Evolutionary conservation across 345 rosid species (phyloP).

Genomic region (Turnera subulata): DNA sequence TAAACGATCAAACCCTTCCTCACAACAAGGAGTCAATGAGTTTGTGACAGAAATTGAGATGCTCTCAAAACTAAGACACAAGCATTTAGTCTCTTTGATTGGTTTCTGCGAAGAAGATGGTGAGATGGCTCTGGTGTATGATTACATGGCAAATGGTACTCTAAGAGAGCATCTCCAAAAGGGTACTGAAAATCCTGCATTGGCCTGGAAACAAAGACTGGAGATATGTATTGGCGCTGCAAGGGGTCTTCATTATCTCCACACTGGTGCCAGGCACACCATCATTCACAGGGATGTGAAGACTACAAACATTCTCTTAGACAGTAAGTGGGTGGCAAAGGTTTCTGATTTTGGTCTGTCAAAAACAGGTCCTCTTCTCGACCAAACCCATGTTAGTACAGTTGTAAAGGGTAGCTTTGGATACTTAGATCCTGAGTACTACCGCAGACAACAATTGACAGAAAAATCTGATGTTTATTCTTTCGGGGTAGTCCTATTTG

Average conservation of each 20-base stretch:
- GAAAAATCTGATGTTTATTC: constrained; percentile 29
- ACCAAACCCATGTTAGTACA: constrained; percentile 26
- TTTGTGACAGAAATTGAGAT: constrained; percentile 29
- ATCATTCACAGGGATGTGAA: constrained; percentile 31
- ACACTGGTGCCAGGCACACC: constrained; percentile 27
- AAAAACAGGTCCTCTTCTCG: constrained; percentile 19
- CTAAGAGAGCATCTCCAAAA: constrained; percentile 27
- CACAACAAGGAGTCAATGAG: constrained; percentile 31
- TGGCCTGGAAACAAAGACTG: constrained; percentile 25
- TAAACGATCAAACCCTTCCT: constrained; percentile 29
- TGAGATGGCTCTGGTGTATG: constrained; percentile 26
- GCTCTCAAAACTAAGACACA: constrained; percentile 34
- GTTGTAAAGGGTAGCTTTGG: constrained; percentile 34
- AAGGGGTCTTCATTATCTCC: constrained; percentile 29
- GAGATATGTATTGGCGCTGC: constrained; percentile 24
- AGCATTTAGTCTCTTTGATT: constrained; percentile 27
- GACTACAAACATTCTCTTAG: constrained; percentile 29
- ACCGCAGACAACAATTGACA: constrained; percentile 24
- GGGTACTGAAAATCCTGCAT: constrained; percentile 8
- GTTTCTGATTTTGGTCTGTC: constrained; percentile 30
- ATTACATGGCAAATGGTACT: constrained; percentile 27
- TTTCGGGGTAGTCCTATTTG: constrained; percentile 28
- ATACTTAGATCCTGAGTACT: constrained; percentile 30
- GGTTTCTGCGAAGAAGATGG: constrained; percentile 27
- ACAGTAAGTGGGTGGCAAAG: constrained; percentile 30